These are phyloP conservation scores for Aspergillus melleus DNA, from an alignment of 2,329 filamentous ascomycete genomes.

Conservation along the genomic window DNA sequence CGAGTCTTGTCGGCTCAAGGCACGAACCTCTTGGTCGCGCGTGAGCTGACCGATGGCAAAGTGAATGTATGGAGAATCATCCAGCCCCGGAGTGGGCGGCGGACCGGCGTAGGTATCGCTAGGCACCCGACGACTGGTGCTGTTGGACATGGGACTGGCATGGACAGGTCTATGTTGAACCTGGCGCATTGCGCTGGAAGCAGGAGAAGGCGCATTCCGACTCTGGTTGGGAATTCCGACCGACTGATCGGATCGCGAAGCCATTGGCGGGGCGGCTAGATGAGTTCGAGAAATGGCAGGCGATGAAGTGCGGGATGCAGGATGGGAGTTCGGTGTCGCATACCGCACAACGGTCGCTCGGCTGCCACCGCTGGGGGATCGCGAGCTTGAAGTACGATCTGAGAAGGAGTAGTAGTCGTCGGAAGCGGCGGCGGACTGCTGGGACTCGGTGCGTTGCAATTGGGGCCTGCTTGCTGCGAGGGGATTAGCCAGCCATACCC, in stretches of 20 bases:
- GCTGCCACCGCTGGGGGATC: slow-evolving; percentile 32
- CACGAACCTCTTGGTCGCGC: slow-evolving; percentile 64
- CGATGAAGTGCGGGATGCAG: slow-evolving; percentile 30
- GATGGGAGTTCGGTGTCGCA: slow-evolving; percentile 45
- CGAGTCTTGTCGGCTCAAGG: slow-evolving; percentile 54
- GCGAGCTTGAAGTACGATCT: slow-evolving; percentile 40
- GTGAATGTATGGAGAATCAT: slow-evolving; percentile 83
- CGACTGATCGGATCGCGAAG: slow-evolving; percentile 12
- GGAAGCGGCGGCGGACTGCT: slow-evolving; percentile 50
- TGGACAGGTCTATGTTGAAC: slow-evolving; percentile 23
- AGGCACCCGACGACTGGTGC: slow-evolving; percentile 25
- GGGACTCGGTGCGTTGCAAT: slow-evolving; percentile 43
- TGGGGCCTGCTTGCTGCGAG: slow-evolving; percentile 46
- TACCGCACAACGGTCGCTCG: slow-evolving; percentile 43
- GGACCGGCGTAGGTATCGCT: slow-evolving; percentile 34
- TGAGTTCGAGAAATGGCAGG: slow-evolving; percentile 28
- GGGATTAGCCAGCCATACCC: slow-evolving; percentile 5
- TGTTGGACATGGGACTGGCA: slow-evolving; percentile 26
- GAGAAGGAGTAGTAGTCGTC: slow-evolving; percentile 53
- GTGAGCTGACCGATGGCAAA: slow-evolving; percentile 89
- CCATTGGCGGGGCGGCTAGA: slow-evolving; percentile 20
- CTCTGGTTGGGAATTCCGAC: slow-evolving; percentile 6
- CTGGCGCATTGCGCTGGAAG: slow-evolving; percentile 29
- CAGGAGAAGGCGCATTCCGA: slow-evolving; percentile 19
- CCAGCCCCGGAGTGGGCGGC: slow-evolving; percentile 70